Base-by-base conservation (phyloP, 805 yeast genomes). In the Danielia oregonensis region DNA sequence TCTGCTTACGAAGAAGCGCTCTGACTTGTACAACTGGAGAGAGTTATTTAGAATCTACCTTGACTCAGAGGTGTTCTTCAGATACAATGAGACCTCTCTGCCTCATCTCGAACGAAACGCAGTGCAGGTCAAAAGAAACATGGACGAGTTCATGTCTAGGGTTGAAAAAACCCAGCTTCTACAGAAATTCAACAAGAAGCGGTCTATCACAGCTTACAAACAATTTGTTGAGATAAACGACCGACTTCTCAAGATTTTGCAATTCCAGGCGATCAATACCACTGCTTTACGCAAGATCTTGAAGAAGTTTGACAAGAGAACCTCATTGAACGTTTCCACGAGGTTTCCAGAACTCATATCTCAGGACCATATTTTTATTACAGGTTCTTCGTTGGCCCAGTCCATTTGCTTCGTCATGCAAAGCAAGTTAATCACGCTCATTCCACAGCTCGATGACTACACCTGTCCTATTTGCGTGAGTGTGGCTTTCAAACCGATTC, bases 401-500 rank as follows among this genome's bases (percentile, higher is more conserved):
- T 65, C 71, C 14, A 66, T 79, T 16, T 78, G 82, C 49, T 67
- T 59, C 24, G 67, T 79, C 18, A 76, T 83, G 22, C 72, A 80
- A 19, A 64, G 63, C 16, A 65, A 76, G 17, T 55, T 83, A 12
- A 54, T 83, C 24, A 67, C 71, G 18, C 55, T 83, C 2, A 61
- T 82, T 1, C 93, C 93, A 2, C 89, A 82, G 52, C 58, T 84
- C 4, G 89, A 83, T 31, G 91, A 84, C 52, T 83, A 82, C 48
- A 62, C 76, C 2, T 83, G 93, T 51, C 86, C 89, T 1, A 76
- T 83, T 7, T 83, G 93, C 52, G 72, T 75, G 54, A 68, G 75
- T 2, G 69, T 83, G 29, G 87, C 88, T 0, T 83, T 71, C 59
- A 80, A 82, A 48, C 93, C 93, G 2, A 78, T 83, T 30, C 59